Evolutionary conservation across 345 rosid species (phyloP).

Genomic region (Crucihimalaya himalaica): DNA sequence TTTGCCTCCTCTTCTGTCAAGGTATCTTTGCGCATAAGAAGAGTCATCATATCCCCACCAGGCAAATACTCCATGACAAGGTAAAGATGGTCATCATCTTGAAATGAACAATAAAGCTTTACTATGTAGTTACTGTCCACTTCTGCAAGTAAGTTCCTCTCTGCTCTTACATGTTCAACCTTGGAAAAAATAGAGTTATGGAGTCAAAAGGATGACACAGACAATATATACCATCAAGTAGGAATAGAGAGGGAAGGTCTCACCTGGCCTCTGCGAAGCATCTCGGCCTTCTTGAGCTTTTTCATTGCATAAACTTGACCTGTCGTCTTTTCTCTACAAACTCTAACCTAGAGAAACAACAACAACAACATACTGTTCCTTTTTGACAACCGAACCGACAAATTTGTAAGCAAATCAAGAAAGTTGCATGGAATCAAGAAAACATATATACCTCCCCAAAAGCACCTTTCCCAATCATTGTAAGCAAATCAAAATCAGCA

Average conservation of each 20-base stretch:
- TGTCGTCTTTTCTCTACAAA: constrained; percentile 84
- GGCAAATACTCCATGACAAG: constrained; percentile 71
- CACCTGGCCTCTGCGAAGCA: constrained; percentile 99
- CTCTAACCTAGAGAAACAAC: constrained; percentile 66
- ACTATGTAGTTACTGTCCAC: constrained; percentile 65
- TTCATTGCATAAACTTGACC: constrained; percentile 97
- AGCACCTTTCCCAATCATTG: constrained; percentile 88
- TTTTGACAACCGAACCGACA: not conserved
- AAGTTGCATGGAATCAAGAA: not conserved
- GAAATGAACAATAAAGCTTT: constrained; percentile 61
- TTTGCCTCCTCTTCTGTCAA: constrained; percentile 64
- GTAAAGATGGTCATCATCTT: constrained; percentile 64
- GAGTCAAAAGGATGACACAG: constrained; percentile 11
- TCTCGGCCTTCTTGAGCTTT: constrained; percentile 86
- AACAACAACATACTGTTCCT: not conserved
- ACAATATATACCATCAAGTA: not conserved
- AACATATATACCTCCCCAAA: constrained; percentile 81
- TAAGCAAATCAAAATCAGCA: constrained; percentile 85
- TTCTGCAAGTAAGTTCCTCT: constrained; percentile 67
- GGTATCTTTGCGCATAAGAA: constrained; percentile 70
- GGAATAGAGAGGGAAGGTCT: not conserved
- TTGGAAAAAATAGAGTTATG: constrained; percentile 16
- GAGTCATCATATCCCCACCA: constrained; percentile 74
- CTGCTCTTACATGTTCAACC: constrained; percentile 78
- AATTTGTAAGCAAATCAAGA: too few species aligned